A percentile compares a stretch with the other conserved stretches of the same genome.
phyloP scores from a whole-genome alignment of 257 asterid species.

The Petunia axillaris region DNA sequence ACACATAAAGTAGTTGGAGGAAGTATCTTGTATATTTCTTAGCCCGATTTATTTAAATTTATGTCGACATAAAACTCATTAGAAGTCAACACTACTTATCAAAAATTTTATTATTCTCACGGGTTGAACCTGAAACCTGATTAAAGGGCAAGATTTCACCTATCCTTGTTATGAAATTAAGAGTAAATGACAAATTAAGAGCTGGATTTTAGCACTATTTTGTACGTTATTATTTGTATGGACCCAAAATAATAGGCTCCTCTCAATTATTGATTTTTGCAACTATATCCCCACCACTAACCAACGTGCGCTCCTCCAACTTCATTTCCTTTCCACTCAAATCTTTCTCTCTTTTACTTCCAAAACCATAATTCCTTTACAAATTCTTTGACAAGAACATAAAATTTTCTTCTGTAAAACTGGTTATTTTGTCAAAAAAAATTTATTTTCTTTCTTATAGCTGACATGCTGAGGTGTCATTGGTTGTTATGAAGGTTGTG shows the following conservation, averaged over 20 bases:
- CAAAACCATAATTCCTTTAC: not conserved
- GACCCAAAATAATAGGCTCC: not conserved
- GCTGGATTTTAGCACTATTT: conserved; percentile 6
- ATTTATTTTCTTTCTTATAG: not conserved
- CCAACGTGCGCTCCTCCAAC: conserved; percentile 15
- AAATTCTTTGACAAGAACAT: not conserved
- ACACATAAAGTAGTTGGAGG: no score
- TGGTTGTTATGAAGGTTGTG: conserved; percentile 6
- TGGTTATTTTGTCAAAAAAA: not conserved
- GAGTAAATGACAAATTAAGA: not conserved
- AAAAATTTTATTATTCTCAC: no score
- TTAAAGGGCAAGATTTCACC: no score
- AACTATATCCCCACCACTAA: not conserved
- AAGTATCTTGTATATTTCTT: no score
- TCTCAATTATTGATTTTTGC: conserved; percentile 19
- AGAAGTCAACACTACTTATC: no score
- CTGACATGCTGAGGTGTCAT: conserved; percentile 6
- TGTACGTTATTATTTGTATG: conserved; percentile 11
- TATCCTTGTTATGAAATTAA: no score
- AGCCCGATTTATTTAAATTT: no score
- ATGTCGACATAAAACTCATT: no score
- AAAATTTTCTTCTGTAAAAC: not conserved
- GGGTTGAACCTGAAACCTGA: no score
- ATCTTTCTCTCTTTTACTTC: not conserved
- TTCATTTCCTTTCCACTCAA: conserved; percentile 5